Evolutionary conservation across 2,329 filamentous ascomycete genomes (phyloP).

Genomic region (Hansfordia pulvinata): DNA sequence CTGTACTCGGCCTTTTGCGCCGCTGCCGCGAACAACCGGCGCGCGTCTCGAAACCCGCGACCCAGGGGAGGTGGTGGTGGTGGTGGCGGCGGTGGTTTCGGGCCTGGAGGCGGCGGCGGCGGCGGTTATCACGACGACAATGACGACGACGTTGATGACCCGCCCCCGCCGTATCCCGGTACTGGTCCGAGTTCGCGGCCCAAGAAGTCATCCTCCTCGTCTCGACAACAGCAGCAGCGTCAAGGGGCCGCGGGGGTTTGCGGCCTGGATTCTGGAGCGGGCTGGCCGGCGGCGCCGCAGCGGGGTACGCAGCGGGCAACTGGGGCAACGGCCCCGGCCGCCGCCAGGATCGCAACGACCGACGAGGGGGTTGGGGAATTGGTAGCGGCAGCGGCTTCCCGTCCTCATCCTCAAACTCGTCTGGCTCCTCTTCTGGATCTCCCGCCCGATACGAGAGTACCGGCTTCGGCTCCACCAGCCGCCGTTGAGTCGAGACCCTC

Average conservation of each 20-base stretch:
- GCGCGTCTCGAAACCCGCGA: conserved; percentile 4
- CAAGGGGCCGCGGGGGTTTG: conserved; percentile 35
- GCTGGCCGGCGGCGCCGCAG: conserved; percentile 53
- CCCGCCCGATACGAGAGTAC: conserved; percentile 51
- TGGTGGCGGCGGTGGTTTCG: conserved; percentile 24
- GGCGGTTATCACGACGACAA: conserved; percentile 20
- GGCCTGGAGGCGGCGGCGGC: conserved; percentile 27
- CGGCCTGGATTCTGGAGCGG: conserved; percentile 65
- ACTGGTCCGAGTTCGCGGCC: conserved; percentile 9
- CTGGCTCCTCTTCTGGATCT: conserved; percentile 24
- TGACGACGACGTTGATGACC: conserved; percentile 22
- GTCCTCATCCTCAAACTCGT: conserved; percentile 19
- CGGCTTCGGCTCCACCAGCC: conserved; percentile 57
- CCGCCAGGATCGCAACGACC: conserved; percentile 19
- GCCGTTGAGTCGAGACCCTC: conserved; percentile 11
- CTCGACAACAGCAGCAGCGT: conserved; percentile 17
- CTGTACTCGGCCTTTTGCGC: conserved; percentile 37
- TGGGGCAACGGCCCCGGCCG: conserved; percentile 20
- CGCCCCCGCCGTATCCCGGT: conserved; percentile 39
- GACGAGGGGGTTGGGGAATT: conserved; percentile 13
- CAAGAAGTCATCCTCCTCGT: conserved; percentile 20
- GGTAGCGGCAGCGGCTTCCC: conserved; percentile 14
- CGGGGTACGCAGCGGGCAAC: conserved; percentile 48
- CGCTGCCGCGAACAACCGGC: conserved; percentile 5
- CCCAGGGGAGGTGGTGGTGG: conserved; percentile 21